Base-by-base conservation (phyloP, 306 rosid genomes). In the Cicer chorassanicum region DNA sequence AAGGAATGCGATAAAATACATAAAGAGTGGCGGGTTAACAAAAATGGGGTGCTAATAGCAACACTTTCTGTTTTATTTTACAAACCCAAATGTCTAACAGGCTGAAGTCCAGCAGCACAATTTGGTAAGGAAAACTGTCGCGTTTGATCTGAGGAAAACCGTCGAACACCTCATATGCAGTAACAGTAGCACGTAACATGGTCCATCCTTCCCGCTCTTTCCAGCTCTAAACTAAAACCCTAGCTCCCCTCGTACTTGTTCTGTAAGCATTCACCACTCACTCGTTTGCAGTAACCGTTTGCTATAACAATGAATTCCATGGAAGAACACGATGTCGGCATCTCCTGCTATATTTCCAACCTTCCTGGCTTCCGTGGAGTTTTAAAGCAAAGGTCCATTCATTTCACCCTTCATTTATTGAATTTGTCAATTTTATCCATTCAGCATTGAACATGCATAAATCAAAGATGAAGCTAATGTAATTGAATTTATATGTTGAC, bases 341-440 rank as follows among this genome's bases (percentile, higher is more conserved):
- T 94, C 65, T 67, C 70, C 87, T 85, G 93, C 85, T 88, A 86
- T 84, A 90, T 91, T 77, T 94, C 98, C 39, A 70, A 75, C 67
- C 92, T 94, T 41, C 92, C 97, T 67, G 97, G 98, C 63, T 94
- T 90, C 78, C 93, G 96, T 16, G 98, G 96, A 81, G 68, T 93
- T 64, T 85, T 93, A 14, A 93, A 90, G 85, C 98, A 93, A 81
- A 93, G 98, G 98, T 90, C 18, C 54, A 50, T 67, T 45, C 39
- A 36, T 73, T 64, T 59, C 68, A 7, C 12, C 10, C 64, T 14
- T 13, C 6, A n/a, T 11, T 7, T 69, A 10, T 49, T n/a, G 16
- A 42, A 50, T 5, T 50, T 12, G 36, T 29, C 36, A 3, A 29
- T 29, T 46, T 46, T 46, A 46, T 46, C 55, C 8, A 2, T 13